phyloP scores from a whole-genome alignment of 495 filamentous ascomycete genomes.

The Oidiodendron maius region DNA sequence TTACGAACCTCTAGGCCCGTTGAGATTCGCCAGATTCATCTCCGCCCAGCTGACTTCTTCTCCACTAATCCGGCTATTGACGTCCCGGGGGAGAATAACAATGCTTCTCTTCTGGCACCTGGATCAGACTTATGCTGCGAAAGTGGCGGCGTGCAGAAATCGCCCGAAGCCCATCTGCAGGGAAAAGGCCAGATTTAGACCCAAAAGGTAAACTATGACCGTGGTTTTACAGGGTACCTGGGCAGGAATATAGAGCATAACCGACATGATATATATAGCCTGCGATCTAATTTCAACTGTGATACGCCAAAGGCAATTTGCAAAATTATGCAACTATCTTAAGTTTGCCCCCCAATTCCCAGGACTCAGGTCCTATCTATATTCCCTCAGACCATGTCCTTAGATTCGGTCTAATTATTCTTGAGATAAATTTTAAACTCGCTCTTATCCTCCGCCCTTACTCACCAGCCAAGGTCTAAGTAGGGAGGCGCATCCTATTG shows the following conservation, averaged over 20 bases:
- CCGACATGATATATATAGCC: no score
- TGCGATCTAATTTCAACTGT: background rate
- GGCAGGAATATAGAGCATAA: no score
- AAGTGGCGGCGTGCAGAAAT: conserved; percentile 21
- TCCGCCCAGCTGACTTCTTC: conserved; percentile 73
- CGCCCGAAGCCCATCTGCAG: conserved; percentile 25
- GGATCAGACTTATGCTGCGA: conserved; percentile 29
- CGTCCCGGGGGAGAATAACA: conserved; percentile 54
- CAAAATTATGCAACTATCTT: background rate
- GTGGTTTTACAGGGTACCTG: no score
- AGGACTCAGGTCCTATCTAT: no score
- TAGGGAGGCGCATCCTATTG: no score
- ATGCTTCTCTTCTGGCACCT: conserved; percentile 41
- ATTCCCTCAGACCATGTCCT: no score
- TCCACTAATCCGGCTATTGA: conserved; percentile 67
- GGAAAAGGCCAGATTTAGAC: conserved; percentile 26
- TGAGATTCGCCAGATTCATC: conserved; percentile 52
- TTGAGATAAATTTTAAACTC: no score
- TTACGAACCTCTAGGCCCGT: conserved; percentile 39
- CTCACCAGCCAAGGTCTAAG: no score
- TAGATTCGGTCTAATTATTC: no score
- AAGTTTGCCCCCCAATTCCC: no score
- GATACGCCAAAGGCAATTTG: background rate
- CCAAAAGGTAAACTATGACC: conserved; percentile 22
- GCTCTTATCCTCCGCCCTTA: no score